These are phyloP conservation scores for Umbelopsis vinacea DNA, from an alignment of 192 early-diverging fungal species.

Conservation along the genomic window DNA sequence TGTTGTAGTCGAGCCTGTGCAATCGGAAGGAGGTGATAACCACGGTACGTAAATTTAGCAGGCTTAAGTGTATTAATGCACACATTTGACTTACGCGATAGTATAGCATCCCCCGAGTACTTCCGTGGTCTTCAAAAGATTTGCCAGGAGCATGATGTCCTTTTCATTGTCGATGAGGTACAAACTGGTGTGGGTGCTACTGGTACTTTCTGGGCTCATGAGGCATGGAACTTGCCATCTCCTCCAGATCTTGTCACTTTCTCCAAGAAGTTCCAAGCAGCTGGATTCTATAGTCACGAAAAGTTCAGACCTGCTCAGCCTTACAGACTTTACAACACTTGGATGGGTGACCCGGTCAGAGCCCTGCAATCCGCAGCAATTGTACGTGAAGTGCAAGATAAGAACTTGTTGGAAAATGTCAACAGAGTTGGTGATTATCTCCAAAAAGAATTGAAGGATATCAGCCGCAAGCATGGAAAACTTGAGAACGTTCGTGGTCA, in stretches of 20 bases:
- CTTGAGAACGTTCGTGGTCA: conserved; percentile 64
- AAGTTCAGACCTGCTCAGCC: conserved; percentile 64
- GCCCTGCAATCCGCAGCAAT: conserved; percentile 66
- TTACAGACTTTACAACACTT: conserved; percentile 76
- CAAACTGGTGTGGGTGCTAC: conserved; percentile 78
- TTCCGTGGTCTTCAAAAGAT: conserved; percentile 66
- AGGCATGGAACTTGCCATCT: conserved; percentile 65
- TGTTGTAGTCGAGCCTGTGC: conserved; percentile 72
- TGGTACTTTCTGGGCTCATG: conserved; percentile 79
- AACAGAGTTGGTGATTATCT: conserved; percentile 58
- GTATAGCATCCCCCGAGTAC: conserved; percentile 64
- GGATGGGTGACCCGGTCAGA: conserved; percentile 76
- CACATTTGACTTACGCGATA: conserved; percentile 18
- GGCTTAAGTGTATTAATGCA: background rate
- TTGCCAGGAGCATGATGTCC: conserved; percentile 55
- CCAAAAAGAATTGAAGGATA: conserved; percentile 49
- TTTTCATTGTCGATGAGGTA: conserved; percentile 82
- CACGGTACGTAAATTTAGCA: conserved; percentile 33
- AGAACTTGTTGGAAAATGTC: conserved; percentile 57
- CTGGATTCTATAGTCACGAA: conserved; percentile 67
- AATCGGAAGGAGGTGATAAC: conserved; percentile 78
- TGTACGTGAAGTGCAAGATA: conserved; percentile 59
- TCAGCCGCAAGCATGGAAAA: conserved; percentile 50
- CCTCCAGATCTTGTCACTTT: conserved; percentile 81
- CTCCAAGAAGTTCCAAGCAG: conserved; percentile 80